phyloP scores from a whole-genome alignment of 179 eudicot species.

The Beta lomatogona region DNA sequence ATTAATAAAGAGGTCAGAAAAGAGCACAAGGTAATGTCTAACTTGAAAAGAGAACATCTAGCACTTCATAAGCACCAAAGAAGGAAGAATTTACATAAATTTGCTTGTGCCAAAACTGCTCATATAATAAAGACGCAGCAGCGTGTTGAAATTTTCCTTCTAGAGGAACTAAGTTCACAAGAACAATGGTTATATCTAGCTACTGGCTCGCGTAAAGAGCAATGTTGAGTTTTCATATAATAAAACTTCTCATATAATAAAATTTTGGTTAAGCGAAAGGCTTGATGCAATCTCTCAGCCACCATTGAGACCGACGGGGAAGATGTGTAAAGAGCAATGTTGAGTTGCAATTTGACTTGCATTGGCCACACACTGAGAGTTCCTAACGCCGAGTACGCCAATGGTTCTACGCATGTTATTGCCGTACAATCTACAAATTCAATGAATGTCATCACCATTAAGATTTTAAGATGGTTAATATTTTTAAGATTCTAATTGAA shows the following conservation, averaged over 20 bases:
- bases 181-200: slow-evolving; percentile 65
- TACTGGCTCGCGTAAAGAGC: slow-evolving; percentile 46
- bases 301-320: too few species aligned
- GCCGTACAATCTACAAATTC: too few species aligned
- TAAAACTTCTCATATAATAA: too few species aligned
- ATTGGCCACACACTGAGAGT: too few species aligned
- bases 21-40: background rate
- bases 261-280: slow-evolving; percentile 5
- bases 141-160: slow-evolving; percentile 44
- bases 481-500: too few species aligned
- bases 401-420: too few species aligned
- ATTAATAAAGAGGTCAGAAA: background rate
- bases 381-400: too few species aligned
- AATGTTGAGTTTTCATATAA: too few species aligned
- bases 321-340: too few species aligned
- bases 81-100: slow-evolving; percentile 53
- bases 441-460: too few species aligned
- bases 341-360: too few species aligned
- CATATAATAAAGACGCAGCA: slow-evolving; percentile 53
- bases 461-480: too few species aligned
- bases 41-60: slow-evolving; percentile 91
- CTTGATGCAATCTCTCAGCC: slow-evolving; percentile 2
- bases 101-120: slow-evolving; percentile 72
- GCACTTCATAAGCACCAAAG: slow-evolving; percentile 80
- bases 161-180: slow-evolving; percentile 67